Percentiles rank a stretch among this genome's conserved stretches.
Evolutionary conservation across 805 yeast species (phyloP).

Genomic region (Metschnikowia vanudenii): DNA sequence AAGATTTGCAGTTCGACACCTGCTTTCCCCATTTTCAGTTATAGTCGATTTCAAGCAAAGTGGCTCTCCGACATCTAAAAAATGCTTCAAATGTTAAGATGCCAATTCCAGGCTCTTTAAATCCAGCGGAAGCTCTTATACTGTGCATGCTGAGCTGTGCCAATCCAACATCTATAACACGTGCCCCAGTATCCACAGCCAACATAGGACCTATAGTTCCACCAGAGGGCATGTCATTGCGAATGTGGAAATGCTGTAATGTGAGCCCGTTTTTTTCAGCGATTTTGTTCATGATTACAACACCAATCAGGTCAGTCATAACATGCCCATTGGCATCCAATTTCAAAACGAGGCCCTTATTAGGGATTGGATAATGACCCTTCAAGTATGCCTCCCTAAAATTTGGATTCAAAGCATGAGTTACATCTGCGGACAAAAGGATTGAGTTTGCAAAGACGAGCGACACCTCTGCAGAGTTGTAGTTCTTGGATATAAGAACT

Average conservation of each 20-base stretch:
- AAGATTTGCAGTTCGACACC: too few relatives aligned
- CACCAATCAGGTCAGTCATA: conserved; percentile 35
- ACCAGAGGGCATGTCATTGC: conserved; percentile 42
- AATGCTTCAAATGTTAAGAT: conserved; percentile 32
- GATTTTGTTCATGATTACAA: conserved; percentile 26
- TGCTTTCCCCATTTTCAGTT: conserved; percentile 2
- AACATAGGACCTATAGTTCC: conserved; percentile 45
- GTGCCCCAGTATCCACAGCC: conserved; percentile 35
- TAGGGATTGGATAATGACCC: conserved; percentile 37
- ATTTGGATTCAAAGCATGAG: conserved; percentile 44
- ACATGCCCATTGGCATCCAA: conserved; percentile 39
- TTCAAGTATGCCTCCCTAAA: conserved; percentile 32
- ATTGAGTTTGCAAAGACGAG: conserved; percentile 32
- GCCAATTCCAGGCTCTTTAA: conserved; percentile 40
- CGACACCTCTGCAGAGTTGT: conserved; percentile 6
- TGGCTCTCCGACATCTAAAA: conserved; percentile 28
- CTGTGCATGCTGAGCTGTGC: conserved; percentile 46
- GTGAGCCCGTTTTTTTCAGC: conserved; percentile 24
- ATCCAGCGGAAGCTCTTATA: conserved; percentile 38
- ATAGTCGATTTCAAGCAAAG: conserved; percentile 11
- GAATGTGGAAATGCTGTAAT: conserved; percentile 39
- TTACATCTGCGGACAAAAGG: conserved; percentile 42
- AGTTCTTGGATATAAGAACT: conserved; percentile 9
- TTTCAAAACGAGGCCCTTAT: conserved; percentile 38
- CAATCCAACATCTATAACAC: conserved; percentile 42